phyloP scores from a whole-genome alignment of 257 asterid genomes.

The Solanum rostratum region DNA sequence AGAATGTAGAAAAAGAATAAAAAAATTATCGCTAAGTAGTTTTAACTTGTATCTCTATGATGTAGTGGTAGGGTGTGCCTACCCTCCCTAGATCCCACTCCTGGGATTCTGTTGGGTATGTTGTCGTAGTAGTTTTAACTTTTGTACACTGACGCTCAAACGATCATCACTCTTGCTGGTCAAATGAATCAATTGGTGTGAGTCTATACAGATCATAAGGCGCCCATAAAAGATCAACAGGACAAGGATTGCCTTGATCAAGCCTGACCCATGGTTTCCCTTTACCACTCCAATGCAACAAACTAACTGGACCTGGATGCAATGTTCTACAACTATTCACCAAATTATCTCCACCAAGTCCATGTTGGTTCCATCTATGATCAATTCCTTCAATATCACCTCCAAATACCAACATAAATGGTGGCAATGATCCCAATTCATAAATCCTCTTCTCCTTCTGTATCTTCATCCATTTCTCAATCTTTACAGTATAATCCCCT shows the following conservation, averaged over 20 bases:
- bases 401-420: conserved; percentile 63
- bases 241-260: conserved; percentile 43
- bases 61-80: no score
- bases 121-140: background rate
- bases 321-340: conserved; percentile 45
- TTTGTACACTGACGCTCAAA: background rate
- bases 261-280: conserved; percentile 84
- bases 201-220: conserved; percentile 42
- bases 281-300: conserved; percentile 85
- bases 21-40: background rate
- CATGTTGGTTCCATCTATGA: conserved; percentile 76
- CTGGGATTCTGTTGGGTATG: no score
- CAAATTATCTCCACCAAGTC: conserved; percentile 68
- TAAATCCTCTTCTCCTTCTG: conserved; percentile 54
- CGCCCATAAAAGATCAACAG: conserved; percentile 50
- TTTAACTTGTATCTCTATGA: background rate
- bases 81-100: no score
- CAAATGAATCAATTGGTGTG: background rate
- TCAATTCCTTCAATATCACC: conserved; percentile 53
- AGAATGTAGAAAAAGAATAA: background rate
- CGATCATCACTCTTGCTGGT: background rate
- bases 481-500: conserved; percentile 34
- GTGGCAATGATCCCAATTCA: conserved; percentile 60
- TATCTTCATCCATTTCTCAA: conserved; percentile 60
- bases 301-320: conserved; percentile 67